A percentile compares a stretch with the other conserved stretches of the same genome.
phyloP scores from a whole-genome alignment of 768 basidiomycete genomes.

The Amanita fuliginea region DNA sequence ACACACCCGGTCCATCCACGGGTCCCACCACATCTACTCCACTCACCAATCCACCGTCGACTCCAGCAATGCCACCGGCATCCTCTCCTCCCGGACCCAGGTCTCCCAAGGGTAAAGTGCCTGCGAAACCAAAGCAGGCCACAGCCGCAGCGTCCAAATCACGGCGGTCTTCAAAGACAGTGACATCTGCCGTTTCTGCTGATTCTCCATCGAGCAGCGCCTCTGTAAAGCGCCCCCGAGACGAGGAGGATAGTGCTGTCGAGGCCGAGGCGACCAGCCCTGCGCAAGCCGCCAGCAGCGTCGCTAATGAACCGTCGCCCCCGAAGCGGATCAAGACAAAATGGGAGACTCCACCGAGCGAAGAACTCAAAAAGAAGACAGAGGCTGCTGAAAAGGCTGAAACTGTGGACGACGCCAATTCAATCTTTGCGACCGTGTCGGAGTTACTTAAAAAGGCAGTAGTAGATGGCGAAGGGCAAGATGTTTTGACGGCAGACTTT shows the following conservation, averaged over 20 bases:
- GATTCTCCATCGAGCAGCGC: constrained; percentile 13
- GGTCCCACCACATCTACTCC: constrained; percentile 28
- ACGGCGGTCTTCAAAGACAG: constrained; percentile 21
- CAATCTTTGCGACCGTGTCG: constrained; percentile 53
- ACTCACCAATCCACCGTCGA: constrained; percentile 25
- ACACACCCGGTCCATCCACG: constrained; percentile 20
- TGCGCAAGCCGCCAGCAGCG: constrained; percentile 15
- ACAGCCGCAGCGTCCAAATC: constrained; percentile 13
- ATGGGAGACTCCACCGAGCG: constrained; percentile 52
- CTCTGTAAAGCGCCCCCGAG: constrained; percentile 36
- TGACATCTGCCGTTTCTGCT: constrained; percentile 14
- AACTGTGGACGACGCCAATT: constrained; percentile 54
- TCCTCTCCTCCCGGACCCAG: constrained; percentile 59
- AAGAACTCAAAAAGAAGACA: constrained; percentile 32
- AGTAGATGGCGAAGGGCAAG: constrained; percentile 31
- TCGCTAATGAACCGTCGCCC: constrained; percentile 45
- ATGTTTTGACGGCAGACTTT: constrained; percentile 32
- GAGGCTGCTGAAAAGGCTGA: constrained; percentile 39
- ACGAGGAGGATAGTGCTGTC: constrained; percentile 35
- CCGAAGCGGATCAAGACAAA: constrained; percentile 66
- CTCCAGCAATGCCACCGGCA: constrained; percentile 40
- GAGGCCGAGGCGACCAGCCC: constrained; percentile 19
- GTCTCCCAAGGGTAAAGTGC: constrained; percentile 52
- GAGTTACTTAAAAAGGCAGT: constrained; percentile 48
- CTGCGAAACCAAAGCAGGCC: constrained; percentile 33